Percentiles rank a stretch among this genome's conserved stretches.
Evolutionary conservation across 106 monocot genomes (phyloP).

Genomic region (Dendrobium huoshanense): DNA sequence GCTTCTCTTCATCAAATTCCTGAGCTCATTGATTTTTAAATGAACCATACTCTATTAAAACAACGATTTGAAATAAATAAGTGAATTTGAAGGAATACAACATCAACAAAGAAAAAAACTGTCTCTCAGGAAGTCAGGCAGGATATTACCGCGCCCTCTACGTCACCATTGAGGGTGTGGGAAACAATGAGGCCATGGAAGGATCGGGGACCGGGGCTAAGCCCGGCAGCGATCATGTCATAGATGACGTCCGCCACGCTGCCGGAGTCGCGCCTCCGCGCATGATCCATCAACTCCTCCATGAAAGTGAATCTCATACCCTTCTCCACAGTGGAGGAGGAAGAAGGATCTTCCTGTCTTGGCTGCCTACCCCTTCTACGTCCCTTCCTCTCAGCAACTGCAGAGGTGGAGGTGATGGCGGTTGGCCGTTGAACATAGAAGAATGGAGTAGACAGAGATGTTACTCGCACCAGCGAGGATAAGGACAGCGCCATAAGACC

Average conservation of each 20-base stretch:
- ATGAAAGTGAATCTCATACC: slow-evolving; percentile 67
- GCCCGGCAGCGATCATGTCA: slow-evolving; percentile 93
- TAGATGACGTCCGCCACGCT: slow-evolving; percentile 65
- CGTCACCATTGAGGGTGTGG: slow-evolving; percentile 56
- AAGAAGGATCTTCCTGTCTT: slow-evolving; percentile 19
- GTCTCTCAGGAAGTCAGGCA: not conserved
- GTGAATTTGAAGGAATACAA: not conserved
- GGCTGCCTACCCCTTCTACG: slow-evolving; percentile 31
- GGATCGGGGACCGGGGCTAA: slow-evolving; percentile 75
- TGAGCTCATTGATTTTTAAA: too few relatives aligned
- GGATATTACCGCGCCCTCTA: slow-evolving; percentile 67
- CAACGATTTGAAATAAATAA: not conserved
- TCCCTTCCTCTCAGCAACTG: slow-evolving; percentile 14
- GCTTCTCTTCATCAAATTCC: too few relatives aligned
- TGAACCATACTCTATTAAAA: too few relatives aligned
- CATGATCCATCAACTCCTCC: slow-evolving; percentile 80
- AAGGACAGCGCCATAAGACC: slow-evolving; percentile 5
- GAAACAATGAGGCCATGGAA: slow-evolving; percentile 85
- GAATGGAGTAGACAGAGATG: not conserved
- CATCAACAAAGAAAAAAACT: not conserved
- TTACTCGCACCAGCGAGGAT: not conserved
- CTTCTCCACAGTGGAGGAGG: slow-evolving; percentile 51
- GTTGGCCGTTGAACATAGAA: not conserved
- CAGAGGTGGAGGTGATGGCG: slow-evolving; percentile 2
- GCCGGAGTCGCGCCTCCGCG: slow-evolving; percentile 41